Evolutionary conservation across 768 basidiomycete genomes (phyloP), one percentile per base, ranked within the genome.

Genomic region (Suillus luteus): DNA sequence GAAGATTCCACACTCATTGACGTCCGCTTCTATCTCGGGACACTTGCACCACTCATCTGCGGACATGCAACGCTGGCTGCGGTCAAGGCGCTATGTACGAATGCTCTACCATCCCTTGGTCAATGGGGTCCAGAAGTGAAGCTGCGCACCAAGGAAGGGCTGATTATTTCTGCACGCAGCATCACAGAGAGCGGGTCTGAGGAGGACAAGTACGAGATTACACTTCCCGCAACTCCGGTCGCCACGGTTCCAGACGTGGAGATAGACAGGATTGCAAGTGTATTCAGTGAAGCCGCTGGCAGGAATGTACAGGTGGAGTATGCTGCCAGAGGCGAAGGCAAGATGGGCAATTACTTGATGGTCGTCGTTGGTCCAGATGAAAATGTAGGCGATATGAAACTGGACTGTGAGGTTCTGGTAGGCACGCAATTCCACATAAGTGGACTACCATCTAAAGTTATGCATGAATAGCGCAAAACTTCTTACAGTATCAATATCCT

Each of bases 51-150:
- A 1, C 70, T 74, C 3, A 55, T 83, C 12, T 83, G 83, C 61
- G 81, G 81, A 35, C 82, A 84, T 66, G 83, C 72, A 6, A 77
- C 78, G 2, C 66, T 86, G 12, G 84, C 82, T 2, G 76, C 82
- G 27, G 77, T 80, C 1, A 74, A 78, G 60, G 77, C 75, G 2
- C 67, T 85, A 14, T 81, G 63, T 57, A 27, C 48, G 2, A 49
- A 66, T 22, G 10, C 44, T 22, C 41, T 69, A 51, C 63, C 60
- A 37, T 55, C 57, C 81, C 52, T 70, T 70, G 31, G 66, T 75
- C 19, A 12, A n/a, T 1, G 57, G 55, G 12, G 64, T 7, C 72
- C 66, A 1, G 66, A 72, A 1, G 54, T 81, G 55, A 74, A 60
- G 35, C 78, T 77, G 14, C 65, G 63, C 5, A 79, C 70, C 65